These are phyloP conservation scores for Trichopus zeylanicus DNA, from an alignment of 116 monocot genomes.

Conservation along the genomic window DNA sequence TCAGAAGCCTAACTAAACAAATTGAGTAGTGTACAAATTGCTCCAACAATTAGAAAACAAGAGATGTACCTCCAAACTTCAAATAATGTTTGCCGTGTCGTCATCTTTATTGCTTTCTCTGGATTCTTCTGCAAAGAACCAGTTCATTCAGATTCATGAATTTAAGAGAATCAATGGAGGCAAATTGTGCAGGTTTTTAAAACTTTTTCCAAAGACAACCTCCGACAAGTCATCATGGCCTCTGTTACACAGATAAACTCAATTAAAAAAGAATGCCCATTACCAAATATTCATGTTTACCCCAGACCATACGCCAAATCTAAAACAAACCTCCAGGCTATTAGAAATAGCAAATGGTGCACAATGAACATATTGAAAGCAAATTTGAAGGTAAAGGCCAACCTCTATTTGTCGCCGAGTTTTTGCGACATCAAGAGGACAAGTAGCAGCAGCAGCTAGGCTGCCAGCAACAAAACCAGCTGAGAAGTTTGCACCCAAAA, in stretches of 20 bases:
- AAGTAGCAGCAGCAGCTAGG: slow-evolving; percentile 76
- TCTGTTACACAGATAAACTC: no score
- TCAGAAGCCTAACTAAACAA: background rate
- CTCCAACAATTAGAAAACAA: background rate
- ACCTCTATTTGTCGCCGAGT: slow-evolving; percentile 92
- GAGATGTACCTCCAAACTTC: slow-evolving; percentile 77
- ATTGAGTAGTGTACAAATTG: background rate
- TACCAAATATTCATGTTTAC: no score
- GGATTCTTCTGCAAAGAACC: slow-evolving; percentile 15
- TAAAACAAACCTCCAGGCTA: no score
- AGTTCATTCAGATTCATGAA: background rate
- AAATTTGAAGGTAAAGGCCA: background rate
- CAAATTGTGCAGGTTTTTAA: no score
- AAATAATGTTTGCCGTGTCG: slow-evolving; percentile 58
- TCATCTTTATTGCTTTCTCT: slow-evolving; percentile 56
- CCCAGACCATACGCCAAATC: no score
- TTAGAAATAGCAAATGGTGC: background rate
- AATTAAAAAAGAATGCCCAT: no score
- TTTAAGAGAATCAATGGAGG: background rate
- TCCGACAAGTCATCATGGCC: no score
- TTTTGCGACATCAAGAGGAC: slow-evolving; percentile 91
- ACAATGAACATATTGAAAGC: background rate
- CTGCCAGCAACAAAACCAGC: slow-evolving; percentile 82
- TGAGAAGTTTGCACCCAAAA: slow-evolving; percentile 66
- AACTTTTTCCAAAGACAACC: no score